Evolutionary conservation across 1,284 basidiomycete species (phyloP).

Genomic region (Leccinum griseonigrum): DNA sequence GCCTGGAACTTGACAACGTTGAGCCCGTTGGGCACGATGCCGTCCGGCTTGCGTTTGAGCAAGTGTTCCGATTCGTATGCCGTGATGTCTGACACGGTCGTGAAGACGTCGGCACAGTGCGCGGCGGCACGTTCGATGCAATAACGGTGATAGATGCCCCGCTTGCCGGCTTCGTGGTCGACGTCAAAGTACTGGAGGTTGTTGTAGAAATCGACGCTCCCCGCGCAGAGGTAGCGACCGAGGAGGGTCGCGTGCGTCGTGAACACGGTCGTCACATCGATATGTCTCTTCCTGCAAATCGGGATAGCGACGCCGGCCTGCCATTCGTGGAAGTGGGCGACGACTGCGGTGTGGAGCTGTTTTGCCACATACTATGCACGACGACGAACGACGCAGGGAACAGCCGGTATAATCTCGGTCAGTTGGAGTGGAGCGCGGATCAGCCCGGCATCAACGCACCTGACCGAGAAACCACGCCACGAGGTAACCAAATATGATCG

Average conservation of each 20-base stretch:
- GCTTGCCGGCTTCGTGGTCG: slow-evolving; percentile 97
- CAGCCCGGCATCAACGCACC: slow-evolving; percentile 44
- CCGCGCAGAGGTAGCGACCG: slow-evolving; percentile 96
- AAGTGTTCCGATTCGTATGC: slow-evolving; percentile 97
- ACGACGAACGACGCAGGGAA: background rate
- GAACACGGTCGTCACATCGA: slow-evolving; percentile 97
- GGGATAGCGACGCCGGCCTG: slow-evolving; percentile 97
- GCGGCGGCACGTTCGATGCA: slow-evolving; percentile 95
- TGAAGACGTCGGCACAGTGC: slow-evolving; percentile 97
- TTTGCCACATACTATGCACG: slow-evolving; percentile 69
- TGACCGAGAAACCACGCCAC: slow-evolving; percentile 99
- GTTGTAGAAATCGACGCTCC: slow-evolving; percentile 98
- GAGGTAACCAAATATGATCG: slow-evolving; percentile 98
- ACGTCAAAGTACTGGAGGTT: slow-evolving; percentile 99
- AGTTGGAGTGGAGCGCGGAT: slow-evolving; percentile 4
- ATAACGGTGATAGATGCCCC: slow-evolving; percentile 91
- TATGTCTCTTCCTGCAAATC: slow-evolving; percentile 92
- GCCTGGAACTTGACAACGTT: slow-evolving; percentile 97
- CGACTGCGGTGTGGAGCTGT: slow-evolving; percentile 80
- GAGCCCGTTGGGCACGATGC: slow-evolving; percentile 96
- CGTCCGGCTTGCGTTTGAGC: slow-evolving; percentile 96
- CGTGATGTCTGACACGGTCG: slow-evolving; percentile 97
- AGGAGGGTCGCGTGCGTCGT: slow-evolving; percentile 99
- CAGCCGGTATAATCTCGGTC: slow-evolving; percentile 6
- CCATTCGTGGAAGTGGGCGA: slow-evolving; percentile 99